These are phyloP conservation scores for Exophiala lecanii-corni DNA, from an alignment of 2,329 filamentous ascomycete genomes.

Conservation along the genomic window DNA sequence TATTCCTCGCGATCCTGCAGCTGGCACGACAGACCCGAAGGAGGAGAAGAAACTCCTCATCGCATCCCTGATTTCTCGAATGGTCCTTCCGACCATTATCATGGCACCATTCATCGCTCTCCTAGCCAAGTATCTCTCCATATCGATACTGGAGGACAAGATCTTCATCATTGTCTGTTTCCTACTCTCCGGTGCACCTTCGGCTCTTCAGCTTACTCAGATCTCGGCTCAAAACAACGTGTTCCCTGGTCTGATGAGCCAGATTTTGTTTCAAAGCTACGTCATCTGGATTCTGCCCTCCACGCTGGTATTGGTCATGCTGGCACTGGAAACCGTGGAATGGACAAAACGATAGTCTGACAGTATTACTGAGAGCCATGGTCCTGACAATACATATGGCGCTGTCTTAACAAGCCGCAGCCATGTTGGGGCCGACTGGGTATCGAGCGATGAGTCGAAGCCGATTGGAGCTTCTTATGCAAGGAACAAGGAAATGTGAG, in stretches of 20 bases:
- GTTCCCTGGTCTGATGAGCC: slow-evolving; percentile 91
- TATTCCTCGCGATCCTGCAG: slow-evolving; percentile 61
- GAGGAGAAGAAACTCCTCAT: slow-evolving; percentile 73
- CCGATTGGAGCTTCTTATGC: no score
- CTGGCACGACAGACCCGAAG: slow-evolving; percentile 64
- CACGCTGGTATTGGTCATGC: slow-evolving; percentile 83
- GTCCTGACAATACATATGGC: no score
- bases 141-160: slow-evolving; percentile 93
- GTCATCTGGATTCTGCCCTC: slow-evolving; percentile 96
- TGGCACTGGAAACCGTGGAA: slow-evolving; percentile 85
- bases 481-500: no score
- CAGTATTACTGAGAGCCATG: no score
- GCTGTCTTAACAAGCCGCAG: not conserved
- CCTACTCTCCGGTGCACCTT: slow-evolving; percentile 88
- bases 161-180: slow-evolving; percentile 99
- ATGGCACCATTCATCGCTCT: slow-evolving; percentile 89
- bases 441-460: no score
- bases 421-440: no score
- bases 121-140: slow-evolving; percentile 80
- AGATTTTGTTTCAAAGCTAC: slow-evolving; percentile 90
- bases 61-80: slow-evolving; percentile 79
- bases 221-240: slow-evolving; percentile 98
- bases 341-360: slow-evolving; percentile 62
- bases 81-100: slow-evolving; percentile 84
- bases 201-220: slow-evolving; percentile 88